Evolutionary conservation across 441 rosid genomes (phyloP), one percentile per base, ranked within the genome.

Genomic region (Dalechampia spathulata): DNA sequence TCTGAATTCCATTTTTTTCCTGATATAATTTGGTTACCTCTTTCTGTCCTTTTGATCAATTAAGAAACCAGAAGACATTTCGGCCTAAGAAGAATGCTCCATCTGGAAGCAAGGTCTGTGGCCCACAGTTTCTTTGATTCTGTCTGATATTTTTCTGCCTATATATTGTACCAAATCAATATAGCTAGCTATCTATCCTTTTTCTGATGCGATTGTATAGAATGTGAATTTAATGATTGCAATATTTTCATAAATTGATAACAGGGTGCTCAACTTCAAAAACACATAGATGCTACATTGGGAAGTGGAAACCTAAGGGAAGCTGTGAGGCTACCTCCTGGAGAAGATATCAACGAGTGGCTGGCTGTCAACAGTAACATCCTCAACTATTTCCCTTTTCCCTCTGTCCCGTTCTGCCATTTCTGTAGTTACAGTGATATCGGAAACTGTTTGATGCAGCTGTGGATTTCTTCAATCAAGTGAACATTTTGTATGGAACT

Each of bases 401-500:
- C 45, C 11, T 23, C 23, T 49, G 10, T 47, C 69, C n/a, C n/a
- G n/a, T n/a, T n/a, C n/a, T n/a, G n/a, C n/a, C n/a, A n/a, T n/a
- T n/a, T n/a, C n/a, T n/a, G n/a, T n/a, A n/a, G n/a, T n/a, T n/a
- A n/a, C n/a, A n/a, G n/a, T n/a, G n/a, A n/a, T n/a, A n/a, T n/a
- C n/a, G n/a, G n/a, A n/a, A n/a, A n/a, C n/a, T 30, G 57, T 56
- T 37, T 21, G 7, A 59, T 78, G 54, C 93, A 93, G 99, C 99
- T 47, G 97, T 93, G 72, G 97, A 93, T 72, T 93, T 93, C 83
- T 93, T 93, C 75, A 93, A 93, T 70, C 97, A 93, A 73, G 97
- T 93, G 86, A 90, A 93, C 70, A 80, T 93, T 70, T 85, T 93
- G 47, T 90, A 80, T 63, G 97, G 96, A 50, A 93, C 97, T 7